Evolutionary conservation across 768 basidiomycete species (phyloP).

Genomic region (Serendipita sp.): DNA sequence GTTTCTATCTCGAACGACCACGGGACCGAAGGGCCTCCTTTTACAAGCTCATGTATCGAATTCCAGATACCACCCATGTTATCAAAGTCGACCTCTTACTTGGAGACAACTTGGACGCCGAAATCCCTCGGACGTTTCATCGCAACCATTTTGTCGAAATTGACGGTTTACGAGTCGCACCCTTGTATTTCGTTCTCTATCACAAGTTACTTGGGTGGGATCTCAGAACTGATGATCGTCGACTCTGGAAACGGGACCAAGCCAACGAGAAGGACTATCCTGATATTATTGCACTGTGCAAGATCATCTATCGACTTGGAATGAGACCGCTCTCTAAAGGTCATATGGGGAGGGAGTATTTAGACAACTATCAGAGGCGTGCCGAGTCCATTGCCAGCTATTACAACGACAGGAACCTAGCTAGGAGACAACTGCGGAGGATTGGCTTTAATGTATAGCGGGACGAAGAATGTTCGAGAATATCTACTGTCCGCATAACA

Average conservation of each 20-base stretch:
- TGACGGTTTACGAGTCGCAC: neutral
- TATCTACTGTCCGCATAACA: too few relatives aligned
- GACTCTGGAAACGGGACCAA: neutral
- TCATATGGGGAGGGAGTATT: too few relatives aligned
- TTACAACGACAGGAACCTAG: neutral
- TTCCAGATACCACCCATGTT: neutral
- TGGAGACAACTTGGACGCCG: neutral
- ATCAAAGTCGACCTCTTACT: conserved; percentile 2
- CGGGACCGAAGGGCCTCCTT: neutral
- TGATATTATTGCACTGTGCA: neutral
- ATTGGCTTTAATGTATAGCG: too few relatives aligned
- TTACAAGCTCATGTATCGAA: neutral
- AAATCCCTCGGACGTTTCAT: neutral
- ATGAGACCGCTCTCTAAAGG: too few relatives aligned
- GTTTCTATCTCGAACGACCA: neutral
- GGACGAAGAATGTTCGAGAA: too few relatives aligned
- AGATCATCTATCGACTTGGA: too few relatives aligned
- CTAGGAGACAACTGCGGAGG: too few relatives aligned
- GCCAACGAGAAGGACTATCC: neutral
- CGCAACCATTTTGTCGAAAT: neutral
- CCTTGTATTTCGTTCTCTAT: neutral
- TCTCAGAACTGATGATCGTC: neutral
- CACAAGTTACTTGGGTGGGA: conserved; percentile 6
- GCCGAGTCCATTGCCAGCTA: too few relatives aligned
- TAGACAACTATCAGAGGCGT: too few relatives aligned